Percentiles rank a stretch among this genome's conserved stretches.
Conservation (phyloP, 2,329 filamentous ascomycete genomes). For the Aspergillus melleus region DNA sequence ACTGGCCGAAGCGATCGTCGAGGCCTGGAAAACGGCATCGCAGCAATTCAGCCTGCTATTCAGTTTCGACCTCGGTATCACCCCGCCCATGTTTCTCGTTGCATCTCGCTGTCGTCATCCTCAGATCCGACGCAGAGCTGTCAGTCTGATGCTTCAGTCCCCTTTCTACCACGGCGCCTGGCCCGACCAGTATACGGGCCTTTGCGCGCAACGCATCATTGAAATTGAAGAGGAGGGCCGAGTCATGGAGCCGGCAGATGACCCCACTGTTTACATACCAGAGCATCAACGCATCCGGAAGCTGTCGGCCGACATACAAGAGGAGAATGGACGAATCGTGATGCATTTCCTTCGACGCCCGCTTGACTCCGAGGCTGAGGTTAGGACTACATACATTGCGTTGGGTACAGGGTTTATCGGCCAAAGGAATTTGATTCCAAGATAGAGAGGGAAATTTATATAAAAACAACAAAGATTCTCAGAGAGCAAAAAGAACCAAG, state of each 20-base stretch:
- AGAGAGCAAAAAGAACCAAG: no score
- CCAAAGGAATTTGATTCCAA: no score
- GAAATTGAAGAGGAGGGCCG: not conserved
- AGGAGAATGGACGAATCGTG: not conserved
- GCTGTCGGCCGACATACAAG: not conserved
- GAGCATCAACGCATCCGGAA: not conserved
- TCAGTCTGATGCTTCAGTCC: not conserved
- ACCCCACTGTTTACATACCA: not conserved
- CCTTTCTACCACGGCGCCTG: not conserved
- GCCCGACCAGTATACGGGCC: not conserved
- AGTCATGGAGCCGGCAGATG: not conserved
- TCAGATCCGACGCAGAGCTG: not conserved
- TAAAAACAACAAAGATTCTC: no score
- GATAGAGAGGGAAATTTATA: no score
- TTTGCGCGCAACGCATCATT: not conserved
- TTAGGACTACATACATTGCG: not conserved
- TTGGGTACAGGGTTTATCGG: no score
- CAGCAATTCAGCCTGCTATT: not conserved
- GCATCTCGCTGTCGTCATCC: not conserved
- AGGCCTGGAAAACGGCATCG: not conserved
- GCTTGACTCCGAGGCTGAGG: not conserved
- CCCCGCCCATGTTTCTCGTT: not conserved
- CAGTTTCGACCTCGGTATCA: not conserved
- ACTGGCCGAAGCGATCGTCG: not conserved
- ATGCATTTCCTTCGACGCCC: not conserved